Percentiles rank a stretch among this genome's conserved stretches.
Evolutionary conservation across 2,329 filamentous ascomycete genomes (phyloP).

Genomic region (Colletotrichum sp.): DNA sequence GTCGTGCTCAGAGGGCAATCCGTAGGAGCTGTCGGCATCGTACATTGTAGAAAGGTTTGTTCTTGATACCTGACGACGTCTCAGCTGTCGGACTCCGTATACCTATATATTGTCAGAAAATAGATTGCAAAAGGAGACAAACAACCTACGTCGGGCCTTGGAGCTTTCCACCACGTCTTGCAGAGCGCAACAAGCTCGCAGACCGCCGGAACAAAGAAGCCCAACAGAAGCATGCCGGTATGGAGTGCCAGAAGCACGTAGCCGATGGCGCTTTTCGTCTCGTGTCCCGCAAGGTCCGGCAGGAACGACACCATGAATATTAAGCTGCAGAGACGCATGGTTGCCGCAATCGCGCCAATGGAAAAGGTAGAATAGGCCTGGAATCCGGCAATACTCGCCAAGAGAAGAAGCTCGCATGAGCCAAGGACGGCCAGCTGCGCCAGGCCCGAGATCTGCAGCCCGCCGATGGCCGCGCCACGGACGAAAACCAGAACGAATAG

Average conservation of each 20-base stretch:
- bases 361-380: slow-evolving; percentile 17
- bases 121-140: not conserved
- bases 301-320: slow-evolving; percentile 48
- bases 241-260: slow-evolving; percentile 72
- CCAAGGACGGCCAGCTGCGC: slow-evolving; percentile 72
- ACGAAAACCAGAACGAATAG: slow-evolving; percentile 67
- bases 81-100: slow-evolving; percentile 29
- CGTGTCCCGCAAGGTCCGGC: slow-evolving; percentile 65
- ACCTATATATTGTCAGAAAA: not conserved
- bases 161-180: not conserved
- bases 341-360: slow-evolving; percentile 6
- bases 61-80: slow-evolving; percentile 22
- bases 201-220: slow-evolving; percentile 69
- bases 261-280: slow-evolving; percentile 69
- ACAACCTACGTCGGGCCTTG: slow-evolving; percentile 19
- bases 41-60: slow-evolving; percentile 6
- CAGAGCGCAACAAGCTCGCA: slow-evolving; percentile 6
- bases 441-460: slow-evolving; percentile 59
- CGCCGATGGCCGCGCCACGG: slow-evolving; percentile 70
- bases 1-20: not conserved
- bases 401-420: slow-evolving; percentile 70
- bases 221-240: slow-evolving; percentile 68
- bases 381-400: slow-evolving; percentile 33
- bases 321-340: slow-evolving; percentile 54
- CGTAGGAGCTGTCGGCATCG: not conserved